Conservation (phyloP, 2,329 filamentous ascomycete genomes). For the Penicillium corylophilum region DNA sequence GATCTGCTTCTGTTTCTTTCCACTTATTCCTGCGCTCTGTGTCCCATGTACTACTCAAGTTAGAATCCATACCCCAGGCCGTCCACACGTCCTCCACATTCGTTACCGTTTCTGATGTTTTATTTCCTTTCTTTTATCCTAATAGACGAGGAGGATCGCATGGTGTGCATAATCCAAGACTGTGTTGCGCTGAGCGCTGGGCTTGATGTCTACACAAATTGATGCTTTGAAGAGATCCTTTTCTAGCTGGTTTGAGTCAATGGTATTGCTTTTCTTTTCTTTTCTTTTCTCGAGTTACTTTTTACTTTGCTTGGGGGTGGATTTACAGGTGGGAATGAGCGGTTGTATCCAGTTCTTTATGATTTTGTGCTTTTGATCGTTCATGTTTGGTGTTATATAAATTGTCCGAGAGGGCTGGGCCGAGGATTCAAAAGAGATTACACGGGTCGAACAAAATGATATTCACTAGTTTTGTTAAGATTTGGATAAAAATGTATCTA, state of each 20-base stretch:
- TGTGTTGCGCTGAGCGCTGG: constrained; percentile 1
- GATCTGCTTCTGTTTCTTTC: background rate
- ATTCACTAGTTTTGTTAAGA: background rate
- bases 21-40: background rate
- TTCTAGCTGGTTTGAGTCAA: background rate
- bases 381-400: background rate
- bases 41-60: constrained; percentile 10
- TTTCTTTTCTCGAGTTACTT: background rate
- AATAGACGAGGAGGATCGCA: constrained; percentile 8
- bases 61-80: constrained; percentile 18
- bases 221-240: background rate
- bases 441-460: background rate
- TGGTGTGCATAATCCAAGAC: constrained; percentile 9
- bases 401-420: background rate
- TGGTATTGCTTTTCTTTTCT: background rate
- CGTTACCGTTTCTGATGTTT: constrained; percentile 4
- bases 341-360: background rate
- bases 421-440: background rate
- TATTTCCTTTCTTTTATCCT: background rate
- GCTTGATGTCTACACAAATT: background rate
- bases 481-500: background rate
- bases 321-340: too few relatives aligned
- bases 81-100: constrained; percentile 7
- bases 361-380: background rate
- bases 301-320: background rate